A percentile compares a stretch with the other conserved stretches of the same genome.
These are phyloP conservation scores for Poronia punctata DNA, from an alignment of 495 filamentous ascomycete genomes.

Conservation along the genomic window DNA sequence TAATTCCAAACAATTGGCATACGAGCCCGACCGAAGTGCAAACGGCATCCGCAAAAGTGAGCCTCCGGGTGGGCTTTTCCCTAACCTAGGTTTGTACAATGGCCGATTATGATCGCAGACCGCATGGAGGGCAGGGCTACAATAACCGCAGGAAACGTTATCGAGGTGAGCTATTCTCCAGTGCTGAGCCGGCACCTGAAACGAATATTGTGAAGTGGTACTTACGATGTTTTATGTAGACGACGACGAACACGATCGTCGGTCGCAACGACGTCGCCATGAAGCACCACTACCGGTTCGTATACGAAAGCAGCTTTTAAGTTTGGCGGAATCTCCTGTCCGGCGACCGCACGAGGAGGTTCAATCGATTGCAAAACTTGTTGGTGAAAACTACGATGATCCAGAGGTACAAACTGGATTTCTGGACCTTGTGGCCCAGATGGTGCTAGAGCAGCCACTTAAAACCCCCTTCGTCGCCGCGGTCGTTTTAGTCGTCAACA, in stretches of 20 bases:
- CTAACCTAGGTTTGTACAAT: too few species aligned
- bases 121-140: constrained; percentile 43
- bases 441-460: constrained; percentile 86
- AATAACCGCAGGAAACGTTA: constrained; percentile 60
- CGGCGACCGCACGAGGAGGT: constrained; percentile 77
- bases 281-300: constrained; percentile 70
- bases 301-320: constrained; percentile 71
- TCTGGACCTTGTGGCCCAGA: constrained; percentile 61
- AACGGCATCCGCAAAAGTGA: constrained; percentile 5
- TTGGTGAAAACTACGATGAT: constrained; percentile 76
- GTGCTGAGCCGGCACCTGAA: constrained; percentile 1
- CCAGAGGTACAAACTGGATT: constrained; percentile 59
- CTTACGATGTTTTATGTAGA: constrained; percentile 22
- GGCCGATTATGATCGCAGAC: constrained; percentile 68
- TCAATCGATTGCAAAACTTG: constrained; percentile 62
- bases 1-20: too few species aligned
- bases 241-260: constrained; percentile 69
- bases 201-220: too few species aligned
- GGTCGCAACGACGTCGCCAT: constrained; percentile 67
- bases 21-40: too few species aligned
- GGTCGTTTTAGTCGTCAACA: constrained; percentile 68
- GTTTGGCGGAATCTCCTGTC: constrained; percentile 80
- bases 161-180: constrained; percentile 37
- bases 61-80: constrained; percentile 3
- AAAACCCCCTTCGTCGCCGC: constrained; percentile 91